Percentiles rank a stretch among this genome's conserved stretches.
These are phyloP conservation scores for Epichloe festucae DNA, from an alignment of 2,329 filamentous ascomycete species.

Conservation along the genomic window DNA sequence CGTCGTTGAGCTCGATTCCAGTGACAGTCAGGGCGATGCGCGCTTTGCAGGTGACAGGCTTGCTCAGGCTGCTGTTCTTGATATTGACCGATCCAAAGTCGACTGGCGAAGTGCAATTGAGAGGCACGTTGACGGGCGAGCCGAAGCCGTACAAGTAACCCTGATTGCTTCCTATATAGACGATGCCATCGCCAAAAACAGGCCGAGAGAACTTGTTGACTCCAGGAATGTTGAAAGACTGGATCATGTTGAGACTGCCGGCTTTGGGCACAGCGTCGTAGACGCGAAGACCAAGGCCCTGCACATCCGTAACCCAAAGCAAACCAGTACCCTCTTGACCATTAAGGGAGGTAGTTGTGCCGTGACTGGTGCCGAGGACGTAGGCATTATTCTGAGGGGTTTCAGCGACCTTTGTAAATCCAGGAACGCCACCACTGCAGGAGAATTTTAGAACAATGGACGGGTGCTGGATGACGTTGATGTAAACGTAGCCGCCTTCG, in stretches of 20 bases:
- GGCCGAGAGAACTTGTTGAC: constrained; percentile 44
- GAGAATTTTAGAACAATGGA: constrained; percentile 46
- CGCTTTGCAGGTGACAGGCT: constrained; percentile 34
- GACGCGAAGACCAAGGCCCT: constrained; percentile 37
- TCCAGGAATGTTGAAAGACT: constrained; percentile 36
- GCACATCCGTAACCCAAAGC: constrained; percentile 42
- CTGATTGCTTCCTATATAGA: constrained; percentile 38
- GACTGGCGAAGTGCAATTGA: constrained; percentile 38
- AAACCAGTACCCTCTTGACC: constrained; percentile 41
- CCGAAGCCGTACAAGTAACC: constrained; percentile 44
- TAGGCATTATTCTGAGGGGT: constrained; percentile 36
- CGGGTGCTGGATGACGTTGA: constrained; percentile 38
- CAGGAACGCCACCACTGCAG: constrained; percentile 35
- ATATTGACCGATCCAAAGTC: constrained; percentile 34
- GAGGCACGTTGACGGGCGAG: constrained; percentile 37
- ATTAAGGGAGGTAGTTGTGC: constrained; percentile 41
- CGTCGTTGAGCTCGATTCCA: constrained; percentile 20
- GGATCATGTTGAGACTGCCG: constrained; percentile 32
- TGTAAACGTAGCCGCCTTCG: constrained; percentile 36
- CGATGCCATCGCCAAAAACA: constrained; percentile 42
- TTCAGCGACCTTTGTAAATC: constrained; percentile 40
- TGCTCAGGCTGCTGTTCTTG: constrained; percentile 15
- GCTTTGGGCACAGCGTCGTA: constrained; percentile 38
- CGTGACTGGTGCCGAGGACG: constrained; percentile 42
- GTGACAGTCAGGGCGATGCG: constrained; percentile 29